Conservation (phyloP, 352 stramenopile species). For the Phytophthora litchii region DNA sequence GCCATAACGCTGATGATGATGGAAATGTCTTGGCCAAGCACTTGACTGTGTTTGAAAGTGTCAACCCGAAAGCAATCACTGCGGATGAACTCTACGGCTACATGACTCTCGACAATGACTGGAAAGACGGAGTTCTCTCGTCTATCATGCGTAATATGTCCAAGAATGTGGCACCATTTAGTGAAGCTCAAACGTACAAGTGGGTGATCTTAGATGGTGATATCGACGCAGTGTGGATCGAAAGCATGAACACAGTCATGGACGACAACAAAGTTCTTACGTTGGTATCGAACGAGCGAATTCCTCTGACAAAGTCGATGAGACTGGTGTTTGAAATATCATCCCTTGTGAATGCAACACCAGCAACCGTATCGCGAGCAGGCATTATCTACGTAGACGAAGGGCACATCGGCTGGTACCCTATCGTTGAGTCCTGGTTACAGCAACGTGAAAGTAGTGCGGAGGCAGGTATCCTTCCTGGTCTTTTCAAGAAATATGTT, state of each 20-base stretch:
- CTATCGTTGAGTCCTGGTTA: slow-evolving; percentile 95
- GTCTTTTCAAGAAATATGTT: slow-evolving; percentile 95
- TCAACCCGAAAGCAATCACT: slow-evolving; percentile 96
- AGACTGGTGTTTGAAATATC: slow-evolving; percentile 98
- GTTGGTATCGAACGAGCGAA: slow-evolving; percentile 97
- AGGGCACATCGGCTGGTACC: slow-evolving; percentile 90
- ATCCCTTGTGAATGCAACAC: slow-evolving; percentile 95
- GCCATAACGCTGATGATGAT: slow-evolving; percentile 59
- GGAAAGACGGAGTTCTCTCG: slow-evolving; percentile 96
- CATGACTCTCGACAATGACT: slow-evolving; percentile 98
- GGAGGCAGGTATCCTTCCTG: slow-evolving; percentile 85
- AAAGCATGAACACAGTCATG: slow-evolving; percentile 94
- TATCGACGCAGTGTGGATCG: slow-evolving; percentile 95
- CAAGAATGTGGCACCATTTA: slow-evolving; percentile 90
- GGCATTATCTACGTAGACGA: slow-evolving; percentile 98
- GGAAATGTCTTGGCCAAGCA: slow-evolving; percentile 84
- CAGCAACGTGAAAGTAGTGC: slow-evolving; percentile 74
- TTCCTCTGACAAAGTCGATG: slow-evolving; percentile 95
- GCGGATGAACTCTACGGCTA: slow-evolving; percentile 94
- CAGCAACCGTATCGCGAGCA: slow-evolving; percentile 95
- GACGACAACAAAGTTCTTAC: slow-evolving; percentile 96
- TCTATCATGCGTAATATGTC: slow-evolving; percentile 98
- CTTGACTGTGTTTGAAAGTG: slow-evolving; percentile 93
- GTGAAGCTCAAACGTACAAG: slow-evolving; percentile 85
- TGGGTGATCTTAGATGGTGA: slow-evolving; percentile 94